Evolutionary conservation across 2,329 filamentous ascomycete genomes (phyloP).

Genomic region (Tothia fuscella): DNA sequence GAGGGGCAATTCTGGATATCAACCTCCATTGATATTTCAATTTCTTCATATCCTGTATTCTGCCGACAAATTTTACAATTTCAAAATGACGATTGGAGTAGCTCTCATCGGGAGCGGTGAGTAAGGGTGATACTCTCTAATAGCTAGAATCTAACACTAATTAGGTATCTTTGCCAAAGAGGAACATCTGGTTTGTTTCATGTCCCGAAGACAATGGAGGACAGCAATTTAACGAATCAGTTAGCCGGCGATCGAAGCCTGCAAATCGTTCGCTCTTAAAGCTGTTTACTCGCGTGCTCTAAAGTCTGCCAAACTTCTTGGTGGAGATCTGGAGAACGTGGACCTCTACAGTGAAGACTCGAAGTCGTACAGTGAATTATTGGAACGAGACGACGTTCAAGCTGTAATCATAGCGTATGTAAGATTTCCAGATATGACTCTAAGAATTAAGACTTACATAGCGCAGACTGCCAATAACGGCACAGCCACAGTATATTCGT

Average conservation of each 20-base stretch:
- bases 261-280: constrained; percentile 41
- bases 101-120: constrained; percentile 48
- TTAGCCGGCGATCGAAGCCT: constrained; percentile 48
- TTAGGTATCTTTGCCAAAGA: constrained; percentile 47
- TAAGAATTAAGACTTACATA: background rate
- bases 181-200: constrained; percentile 38
- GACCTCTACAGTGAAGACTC: constrained; percentile 47
- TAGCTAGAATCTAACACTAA: background rate
- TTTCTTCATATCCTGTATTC: too few species aligned
- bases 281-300: constrained; percentile 55
- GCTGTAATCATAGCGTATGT: constrained; percentile 43
- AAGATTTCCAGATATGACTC: background rate
- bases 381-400: constrained; percentile 41
- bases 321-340: constrained; percentile 27
- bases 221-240: constrained; percentile 9
- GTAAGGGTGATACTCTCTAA: background rate
- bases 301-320: constrained; percentile 40
- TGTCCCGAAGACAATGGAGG: background rate
- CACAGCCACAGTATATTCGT: constrained; percentile 47
- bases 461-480: constrained; percentile 46
- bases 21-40: too few species aligned
- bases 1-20: too few species aligned
- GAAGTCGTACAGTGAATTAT: constrained; percentile 22
- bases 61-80: too few species aligned
- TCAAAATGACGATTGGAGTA: constrained; percentile 36